phyloP scores from a whole-genome alignment of 306 rosid genomes.

The Canavalia ensiformis region DNA sequence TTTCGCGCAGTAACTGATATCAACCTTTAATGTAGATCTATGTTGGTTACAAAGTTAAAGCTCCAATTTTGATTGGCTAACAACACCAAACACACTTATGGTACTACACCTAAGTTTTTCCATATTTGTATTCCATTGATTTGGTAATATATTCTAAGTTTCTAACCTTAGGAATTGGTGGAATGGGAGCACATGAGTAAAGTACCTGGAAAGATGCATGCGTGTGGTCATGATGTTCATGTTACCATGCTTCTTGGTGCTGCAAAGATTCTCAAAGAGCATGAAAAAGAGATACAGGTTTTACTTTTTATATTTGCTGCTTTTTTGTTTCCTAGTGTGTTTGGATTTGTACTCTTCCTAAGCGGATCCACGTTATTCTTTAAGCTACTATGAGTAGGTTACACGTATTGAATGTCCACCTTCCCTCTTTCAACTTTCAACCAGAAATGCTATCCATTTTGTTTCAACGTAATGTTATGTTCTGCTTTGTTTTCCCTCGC shows the following conservation, averaged over 20 bases:
- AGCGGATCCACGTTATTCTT: too few species aligned
- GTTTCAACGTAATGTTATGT: background rate
- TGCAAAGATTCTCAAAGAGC: slow-evolving; percentile 82
- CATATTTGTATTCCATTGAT: background rate
- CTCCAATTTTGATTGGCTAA: too few species aligned
- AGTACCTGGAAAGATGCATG: slow-evolving; percentile 81
- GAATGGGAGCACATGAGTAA: slow-evolving; percentile 90
- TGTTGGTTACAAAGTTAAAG: too few species aligned
- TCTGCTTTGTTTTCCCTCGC: background rate
- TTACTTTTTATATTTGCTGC: background rate
- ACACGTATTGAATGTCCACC: too few species aligned
- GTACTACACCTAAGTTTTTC: too few species aligned
- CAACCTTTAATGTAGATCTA: too few species aligned
- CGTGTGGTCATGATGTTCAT: slow-evolving; percentile 88
- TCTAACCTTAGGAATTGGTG: slow-evolving; percentile 66
- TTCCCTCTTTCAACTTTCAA: too few species aligned
- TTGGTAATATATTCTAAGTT: background rate
- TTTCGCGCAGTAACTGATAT: too few species aligned
- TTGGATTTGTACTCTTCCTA: too few species aligned
- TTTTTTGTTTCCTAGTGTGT: too few species aligned
- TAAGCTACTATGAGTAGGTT: too few species aligned
- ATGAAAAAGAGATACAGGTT: slow-evolving; percentile 60
- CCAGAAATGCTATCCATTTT: background rate
- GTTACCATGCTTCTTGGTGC: slow-evolving; percentile 87
- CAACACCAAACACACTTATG: too few species aligned